A percentile compares a stretch with the other conserved stretches of the same genome.
Conservation (phyloP, 129 eudicot genomes). For the Saposhnikovia divaricata region DNA sequence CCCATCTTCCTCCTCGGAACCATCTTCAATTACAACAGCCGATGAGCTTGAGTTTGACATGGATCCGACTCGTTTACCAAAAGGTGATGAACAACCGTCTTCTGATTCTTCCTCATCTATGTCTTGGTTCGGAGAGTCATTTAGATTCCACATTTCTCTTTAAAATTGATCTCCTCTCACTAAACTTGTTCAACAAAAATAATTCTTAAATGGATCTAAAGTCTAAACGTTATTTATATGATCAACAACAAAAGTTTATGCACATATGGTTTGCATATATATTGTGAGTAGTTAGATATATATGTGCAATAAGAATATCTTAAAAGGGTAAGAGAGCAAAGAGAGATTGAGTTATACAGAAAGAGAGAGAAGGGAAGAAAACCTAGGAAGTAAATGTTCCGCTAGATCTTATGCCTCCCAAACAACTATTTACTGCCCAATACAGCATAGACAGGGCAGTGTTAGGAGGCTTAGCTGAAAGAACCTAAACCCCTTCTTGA, state of each 20-base stretch:
- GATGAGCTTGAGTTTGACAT: conserved; percentile 73
- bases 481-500: neutral
- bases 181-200: neutral
- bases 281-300: neutral
- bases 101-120: conserved; percentile 35
- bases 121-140: conserved; percentile 56
- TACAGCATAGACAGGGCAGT: conserved; percentile 37
- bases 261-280: neutral
- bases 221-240: neutral
- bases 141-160: conserved; percentile 88
- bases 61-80: conserved; percentile 56
- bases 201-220: neutral
- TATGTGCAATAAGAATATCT: conserved; percentile 4
- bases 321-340: conserved; percentile 19
- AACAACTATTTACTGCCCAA: conserved; percentile 25
- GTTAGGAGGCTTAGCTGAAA: conserved; percentile 15
- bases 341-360: neutral
- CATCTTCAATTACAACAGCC: conserved; percentile 52
- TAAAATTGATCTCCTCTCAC: neutral
- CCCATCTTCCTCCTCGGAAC: conserved; percentile 50
- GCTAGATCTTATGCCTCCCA: conserved; percentile 32
- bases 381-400: neutral
- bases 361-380: neutral
- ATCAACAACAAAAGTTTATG: neutral
- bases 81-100: conserved; percentile 32